phyloP scores from a whole-genome alignment of 805 yeast genomes.

The Schwanniomyces sp. region DNA sequence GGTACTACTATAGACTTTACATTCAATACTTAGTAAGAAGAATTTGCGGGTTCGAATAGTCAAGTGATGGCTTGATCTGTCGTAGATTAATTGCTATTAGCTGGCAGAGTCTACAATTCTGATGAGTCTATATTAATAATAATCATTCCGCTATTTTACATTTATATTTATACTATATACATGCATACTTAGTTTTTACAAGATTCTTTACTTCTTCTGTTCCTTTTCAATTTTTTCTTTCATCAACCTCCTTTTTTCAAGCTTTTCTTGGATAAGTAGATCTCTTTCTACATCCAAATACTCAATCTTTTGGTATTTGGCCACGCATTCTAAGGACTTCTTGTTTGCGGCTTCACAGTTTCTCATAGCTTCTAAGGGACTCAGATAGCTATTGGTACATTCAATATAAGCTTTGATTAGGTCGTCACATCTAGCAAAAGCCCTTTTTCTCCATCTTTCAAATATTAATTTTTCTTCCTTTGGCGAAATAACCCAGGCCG shows the following conservation, averaged over 20 bases:
- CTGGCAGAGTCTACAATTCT: neutral
- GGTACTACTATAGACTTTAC: too few species aligned
- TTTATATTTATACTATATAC: neutral
- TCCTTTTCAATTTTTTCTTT: slow-evolving; percentile 4
- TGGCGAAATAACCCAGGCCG: slow-evolving; percentile 76
- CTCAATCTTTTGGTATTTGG: slow-evolving; percentile 57
- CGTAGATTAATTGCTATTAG: too few species aligned
- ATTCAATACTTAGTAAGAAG: too few species aligned
- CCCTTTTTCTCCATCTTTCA: slow-evolving; percentile 64
- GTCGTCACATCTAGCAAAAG: slow-evolving; percentile 67
- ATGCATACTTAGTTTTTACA: neutral
- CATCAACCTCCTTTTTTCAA: slow-evolving; percentile 15
- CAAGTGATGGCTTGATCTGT: too few species aligned
- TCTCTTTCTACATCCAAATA: slow-evolving; percentile 72
- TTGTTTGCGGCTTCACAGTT: slow-evolving; percentile 60
- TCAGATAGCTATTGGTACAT: slow-evolving; percentile 60
- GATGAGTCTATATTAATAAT: neutral
- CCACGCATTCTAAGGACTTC: slow-evolving; percentile 63
- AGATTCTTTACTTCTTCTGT: neutral
- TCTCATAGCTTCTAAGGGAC: slow-evolving; percentile 63
- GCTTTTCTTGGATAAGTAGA: slow-evolving; percentile 57
- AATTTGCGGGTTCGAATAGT: too few species aligned
- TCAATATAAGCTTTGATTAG: slow-evolving; percentile 66
- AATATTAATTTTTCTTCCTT: slow-evolving; percentile 73
- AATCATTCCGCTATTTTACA: neutral